Evolutionary conservation across 1,139 yeast species (phyloP), one percentile per base, ranked within the genome.

Genomic region (Petasospora rhodanensis): DNA sequence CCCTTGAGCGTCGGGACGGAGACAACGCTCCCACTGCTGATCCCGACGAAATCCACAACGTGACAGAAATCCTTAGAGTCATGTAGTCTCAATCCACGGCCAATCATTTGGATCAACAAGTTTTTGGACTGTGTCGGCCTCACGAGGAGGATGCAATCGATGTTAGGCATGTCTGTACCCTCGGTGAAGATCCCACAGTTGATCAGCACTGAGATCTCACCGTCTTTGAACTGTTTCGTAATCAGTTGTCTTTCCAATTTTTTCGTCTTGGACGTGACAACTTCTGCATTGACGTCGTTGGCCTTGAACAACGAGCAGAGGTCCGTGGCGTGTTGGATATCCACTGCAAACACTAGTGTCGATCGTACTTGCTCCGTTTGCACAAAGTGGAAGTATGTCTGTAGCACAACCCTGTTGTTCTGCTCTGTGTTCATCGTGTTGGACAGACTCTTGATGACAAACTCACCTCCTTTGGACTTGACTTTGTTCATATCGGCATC

Each of bases 101-200:
- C 98, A 17, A 89, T 71, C 96, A 89, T 89, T 54, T 89, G 98
- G 13, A 78, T 70, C 28, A 86, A 58, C 29, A 87, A 59, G 0
- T 83, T 74, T 21, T 77, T 61, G 1, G 96, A 86, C 40, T 69
- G 69, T 0, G 96, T 84, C 1, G 96, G 96, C 25, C 96, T 62
- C 5, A 86, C 83, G 21, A 89, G 60, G 29, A 89, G 64, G 7
- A 89, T 62, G 18, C 87, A 79, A 53, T 89, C 97, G 37, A 89
- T 82, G 43, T 80, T 79, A 3, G 97, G 97, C 15, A 89, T 79
- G 58, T 89, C 97, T 0, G 97, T 86, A 0, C 98, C 98, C 56
- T 91, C 98, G 0, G 96, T 89, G 47, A 89, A 81, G 4, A 89
- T 86, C 16, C 82, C 86, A 51, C 95, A 94, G 52, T 91, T 91